phyloP scores from a whole-genome alignment of 148 eudicot species.

The Pouteria glomerata region DNA sequence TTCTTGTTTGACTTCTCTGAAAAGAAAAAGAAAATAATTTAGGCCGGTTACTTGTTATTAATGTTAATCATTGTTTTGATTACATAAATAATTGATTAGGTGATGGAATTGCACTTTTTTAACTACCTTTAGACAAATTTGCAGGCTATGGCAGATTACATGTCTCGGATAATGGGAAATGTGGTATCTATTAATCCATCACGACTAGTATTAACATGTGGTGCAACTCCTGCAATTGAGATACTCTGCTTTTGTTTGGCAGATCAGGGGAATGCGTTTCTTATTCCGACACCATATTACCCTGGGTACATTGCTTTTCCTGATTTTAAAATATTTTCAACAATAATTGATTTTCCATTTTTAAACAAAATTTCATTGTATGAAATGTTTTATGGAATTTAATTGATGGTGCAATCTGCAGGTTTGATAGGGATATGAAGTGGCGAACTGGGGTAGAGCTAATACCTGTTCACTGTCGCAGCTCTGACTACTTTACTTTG shows the following conservation, averaged over 20 bases:
- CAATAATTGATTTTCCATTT: not conserved
- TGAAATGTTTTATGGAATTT: not conserved
- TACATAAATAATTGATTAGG: not conserved
- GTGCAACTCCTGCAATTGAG: slow-evolving; percentile 92
- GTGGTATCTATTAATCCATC: slow-evolving; percentile 56
- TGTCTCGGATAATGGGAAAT: slow-evolving; percentile 65
- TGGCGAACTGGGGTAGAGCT: slow-evolving; percentile 80
- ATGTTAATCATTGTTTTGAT: not conserved
- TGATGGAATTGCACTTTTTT: not conserved
- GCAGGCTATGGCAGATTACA: slow-evolving; percentile 79
- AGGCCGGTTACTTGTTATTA: not conserved
- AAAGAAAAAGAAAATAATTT: not conserved
- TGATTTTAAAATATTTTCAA: not conserved
- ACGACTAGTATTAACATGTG: slow-evolving; percentile 69
- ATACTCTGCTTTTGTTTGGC: slow-evolving; percentile 86
- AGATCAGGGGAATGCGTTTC: slow-evolving; percentile 83
- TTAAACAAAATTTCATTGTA: not conserved
- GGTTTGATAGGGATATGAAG: slow-evolving; percentile 75
- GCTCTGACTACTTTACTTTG: slow-evolving; percentile 64
- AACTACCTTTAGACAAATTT: slow-evolving; percentile 3
- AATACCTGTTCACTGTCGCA: slow-evolving; percentile 70
- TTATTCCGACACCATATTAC: slow-evolving; percentile 88
- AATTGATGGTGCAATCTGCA: slow-evolving; percentile 26
- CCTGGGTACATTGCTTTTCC: slow-evolving; percentile 57
- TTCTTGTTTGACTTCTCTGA: not conserved